Conservation (phyloP, 2,329 filamentous ascomycete species). For the Arthrobotrys pseudoclavata region DNA sequence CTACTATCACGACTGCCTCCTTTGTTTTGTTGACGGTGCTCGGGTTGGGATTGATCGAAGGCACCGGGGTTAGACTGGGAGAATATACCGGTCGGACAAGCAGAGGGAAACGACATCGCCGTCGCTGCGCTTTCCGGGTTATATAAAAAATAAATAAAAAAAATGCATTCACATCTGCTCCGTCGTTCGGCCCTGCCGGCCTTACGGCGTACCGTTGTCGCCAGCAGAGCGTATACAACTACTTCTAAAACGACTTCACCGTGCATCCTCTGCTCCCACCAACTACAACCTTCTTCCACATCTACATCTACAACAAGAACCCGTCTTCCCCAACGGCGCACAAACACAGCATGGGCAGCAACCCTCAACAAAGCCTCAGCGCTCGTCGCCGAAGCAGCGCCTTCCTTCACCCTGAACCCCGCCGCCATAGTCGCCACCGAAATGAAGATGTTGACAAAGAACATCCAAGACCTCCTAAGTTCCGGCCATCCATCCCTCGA, state of each 20-base stretch:
- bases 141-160: background rate
- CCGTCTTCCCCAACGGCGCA: conserved; percentile 32
- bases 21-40: background rate
- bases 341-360: conserved; percentile 45
- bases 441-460: conserved; percentile 91
- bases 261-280: conserved; percentile 52
- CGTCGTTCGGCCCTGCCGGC: conserved; percentile 43
- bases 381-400: conserved; percentile 56
- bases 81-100: conserved; percentile 5
- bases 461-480: conserved; percentile 91
- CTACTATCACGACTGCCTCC: background rate
- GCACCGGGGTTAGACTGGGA: background rate
- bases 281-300: conserved; percentile 10
- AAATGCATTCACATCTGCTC: conserved; percentile 34
- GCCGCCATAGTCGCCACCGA: conserved; percentile 55
- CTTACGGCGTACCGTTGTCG: conserved; percentile 30
- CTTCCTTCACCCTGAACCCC: conserved; percentile 57
- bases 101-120: background rate
- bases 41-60: background rate
- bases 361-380: conserved; percentile 57
- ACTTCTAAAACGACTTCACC: conserved; percentile 32
- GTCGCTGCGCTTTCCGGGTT: background rate
- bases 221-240: conserved; percentile 42
- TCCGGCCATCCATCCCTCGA: conserved; percentile 95
- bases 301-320: background rate